phyloP scores from a whole-genome alignment of 2,329 filamentous ascomycete species.

The Lasiodiplodia sp. region DNA sequence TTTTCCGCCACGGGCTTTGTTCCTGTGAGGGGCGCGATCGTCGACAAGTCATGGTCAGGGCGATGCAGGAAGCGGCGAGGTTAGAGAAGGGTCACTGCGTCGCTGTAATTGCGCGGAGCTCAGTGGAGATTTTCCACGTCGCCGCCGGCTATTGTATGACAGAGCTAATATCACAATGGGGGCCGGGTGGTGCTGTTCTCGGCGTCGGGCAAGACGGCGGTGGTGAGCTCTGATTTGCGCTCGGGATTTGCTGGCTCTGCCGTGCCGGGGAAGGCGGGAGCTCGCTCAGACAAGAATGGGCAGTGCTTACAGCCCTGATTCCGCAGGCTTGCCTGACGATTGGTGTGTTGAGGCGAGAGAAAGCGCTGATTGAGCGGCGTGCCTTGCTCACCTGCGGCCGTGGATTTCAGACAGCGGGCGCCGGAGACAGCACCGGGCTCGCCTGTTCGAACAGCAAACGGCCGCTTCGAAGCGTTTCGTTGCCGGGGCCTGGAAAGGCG shows the following conservation, averaged over 20 bases:
- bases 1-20: conserved; percentile 3
- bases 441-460: background rate
- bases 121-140: background rate
- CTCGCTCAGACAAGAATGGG: background rate
- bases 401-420: background rate
- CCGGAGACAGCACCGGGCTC: conserved; percentile 16
- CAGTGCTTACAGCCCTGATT: background rate
- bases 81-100: background rate
- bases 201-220: background rate
- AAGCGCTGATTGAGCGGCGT: background rate
- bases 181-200: background rate
- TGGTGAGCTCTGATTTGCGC: conserved; percentile 1
- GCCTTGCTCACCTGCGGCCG: background rate
- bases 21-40: background rate
- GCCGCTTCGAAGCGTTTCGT: conserved; percentile 19
- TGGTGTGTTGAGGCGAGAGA: background rate
- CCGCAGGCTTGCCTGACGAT: background rate
- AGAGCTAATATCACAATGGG: background rate
- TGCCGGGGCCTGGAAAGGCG: conserved; percentile 3
- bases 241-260: background rate
- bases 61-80: background rate
- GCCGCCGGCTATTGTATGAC: background rate
- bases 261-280: background rate
- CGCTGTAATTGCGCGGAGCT: background rate
- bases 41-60: background rate